These are phyloP conservation scores for Fusarium verticillioides DNA, from an alignment of 2,329 filamentous ascomycete species.

Conservation along the genomic window DNA sequence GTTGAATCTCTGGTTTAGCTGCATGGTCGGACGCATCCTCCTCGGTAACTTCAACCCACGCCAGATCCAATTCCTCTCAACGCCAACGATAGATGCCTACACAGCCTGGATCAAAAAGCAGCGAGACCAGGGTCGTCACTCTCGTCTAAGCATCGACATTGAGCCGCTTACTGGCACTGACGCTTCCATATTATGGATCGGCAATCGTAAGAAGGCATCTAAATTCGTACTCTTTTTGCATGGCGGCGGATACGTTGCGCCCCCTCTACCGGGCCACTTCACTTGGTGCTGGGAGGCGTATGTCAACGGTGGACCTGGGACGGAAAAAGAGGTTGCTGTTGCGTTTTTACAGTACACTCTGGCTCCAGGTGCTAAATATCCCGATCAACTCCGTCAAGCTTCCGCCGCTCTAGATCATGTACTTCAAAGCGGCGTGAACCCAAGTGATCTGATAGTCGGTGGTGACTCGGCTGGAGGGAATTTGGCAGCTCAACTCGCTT, in stretches of 20 bases:
- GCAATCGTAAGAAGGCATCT: neutral
- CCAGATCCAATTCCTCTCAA: neutral
- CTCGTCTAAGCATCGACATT: fast-evolving
- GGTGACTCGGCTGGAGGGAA: neutral
- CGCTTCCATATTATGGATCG: neutral
- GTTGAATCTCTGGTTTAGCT: neutral
- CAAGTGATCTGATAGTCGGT: neutral
- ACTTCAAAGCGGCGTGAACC: neutral
- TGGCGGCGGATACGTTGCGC: neutral
- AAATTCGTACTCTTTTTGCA: neutral
- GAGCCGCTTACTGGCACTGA: neutral
- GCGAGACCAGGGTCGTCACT: neutral
- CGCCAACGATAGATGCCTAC: neutral
- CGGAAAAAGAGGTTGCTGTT: neutral
- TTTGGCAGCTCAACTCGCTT: neutral
- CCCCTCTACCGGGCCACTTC: neutral
- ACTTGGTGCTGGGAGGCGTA: neutral
- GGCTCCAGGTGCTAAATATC: neutral
- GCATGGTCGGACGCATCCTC: neutral
- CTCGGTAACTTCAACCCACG: neutral
- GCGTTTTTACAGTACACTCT: neutral
- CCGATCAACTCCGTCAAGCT: neutral
- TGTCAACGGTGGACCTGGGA: neutral
- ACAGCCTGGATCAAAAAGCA: neutral
- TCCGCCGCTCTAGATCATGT: neutral